Conservation (phyloP, 78 protist species). For the Bodo saltans region DNA sequence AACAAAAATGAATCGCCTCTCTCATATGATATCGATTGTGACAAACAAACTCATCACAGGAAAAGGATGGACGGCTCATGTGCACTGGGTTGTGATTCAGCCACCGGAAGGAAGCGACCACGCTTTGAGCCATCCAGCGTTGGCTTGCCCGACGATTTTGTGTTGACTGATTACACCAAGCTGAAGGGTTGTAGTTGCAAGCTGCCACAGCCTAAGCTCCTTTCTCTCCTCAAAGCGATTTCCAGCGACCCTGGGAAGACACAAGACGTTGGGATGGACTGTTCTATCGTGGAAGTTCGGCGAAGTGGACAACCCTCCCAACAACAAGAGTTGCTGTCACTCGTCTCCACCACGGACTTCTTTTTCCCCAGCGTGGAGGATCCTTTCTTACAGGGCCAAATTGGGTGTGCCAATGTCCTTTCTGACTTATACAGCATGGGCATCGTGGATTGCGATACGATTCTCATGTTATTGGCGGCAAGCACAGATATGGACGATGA, state of each 20-base stretch:
- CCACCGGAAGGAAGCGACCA: too few species aligned
- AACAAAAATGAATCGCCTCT: too few species aligned
- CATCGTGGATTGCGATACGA: constrained; percentile 61
- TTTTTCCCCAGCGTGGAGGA: constrained; percentile 84
- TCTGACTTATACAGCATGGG: constrained; percentile 84
- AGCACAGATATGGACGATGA: constrained; percentile 55
- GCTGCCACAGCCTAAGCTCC: constrained; percentile 66
- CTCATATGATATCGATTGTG: too few species aligned
- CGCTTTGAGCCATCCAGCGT: not conserved
- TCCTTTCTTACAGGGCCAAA: constrained; percentile 73
- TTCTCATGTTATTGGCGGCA: constrained; percentile 79
- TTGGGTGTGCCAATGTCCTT: constrained; percentile 83
- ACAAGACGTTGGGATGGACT: constrained; percentile 50
- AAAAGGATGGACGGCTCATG: too few species aligned
- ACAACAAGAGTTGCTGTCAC: too few species aligned
- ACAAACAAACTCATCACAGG: too few species aligned
- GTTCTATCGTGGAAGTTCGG: constrained; percentile 51
- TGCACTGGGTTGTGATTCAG: too few species aligned
- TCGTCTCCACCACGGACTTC: constrained; percentile 80
- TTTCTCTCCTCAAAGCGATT: constrained; percentile 3
- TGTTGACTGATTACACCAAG: constrained; percentile 23
- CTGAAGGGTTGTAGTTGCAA: constrained; percentile 85
- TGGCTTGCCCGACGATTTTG: constrained; percentile 11
- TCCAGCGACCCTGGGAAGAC: constrained; percentile 25
- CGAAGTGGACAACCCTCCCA: constrained; percentile 21